Evolutionary conservation across 2,329 filamentous ascomycete species (phyloP).

Genomic region (Hypomyces rosellus): DNA sequence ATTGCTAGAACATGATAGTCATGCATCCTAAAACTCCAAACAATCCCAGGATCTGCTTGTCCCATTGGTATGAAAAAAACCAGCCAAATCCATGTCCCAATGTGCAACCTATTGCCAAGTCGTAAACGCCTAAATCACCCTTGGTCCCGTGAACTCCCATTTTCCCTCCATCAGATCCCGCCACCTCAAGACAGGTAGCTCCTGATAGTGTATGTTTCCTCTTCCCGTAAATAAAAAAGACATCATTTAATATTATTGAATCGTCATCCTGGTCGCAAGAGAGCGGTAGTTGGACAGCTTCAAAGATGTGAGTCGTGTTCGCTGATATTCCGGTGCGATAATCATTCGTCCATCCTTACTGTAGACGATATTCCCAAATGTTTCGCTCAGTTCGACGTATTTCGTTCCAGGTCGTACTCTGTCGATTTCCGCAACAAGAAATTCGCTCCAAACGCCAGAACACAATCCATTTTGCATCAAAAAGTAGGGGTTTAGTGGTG

Average conservation of each 20-base stretch:
- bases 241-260: constrained; percentile 21
- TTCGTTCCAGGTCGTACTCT: constrained; percentile 50
- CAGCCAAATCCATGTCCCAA: neutral
- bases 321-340: constrained; percentile 49
- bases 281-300: constrained; percentile 53
- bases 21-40: constrained; percentile 22
- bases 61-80: constrained; percentile 12
- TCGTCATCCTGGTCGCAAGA: constrained; percentile 34
- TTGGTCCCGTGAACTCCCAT: neutral
- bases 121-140: constrained; percentile 2
- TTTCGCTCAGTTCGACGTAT: constrained; percentile 59
- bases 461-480: constrained; percentile 54
- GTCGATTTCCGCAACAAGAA: constrained; percentile 56
- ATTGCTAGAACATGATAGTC: constrained; percentile 12
- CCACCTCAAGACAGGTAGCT: neutral
- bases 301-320: constrained; percentile 46
- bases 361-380: constrained; percentile 53
- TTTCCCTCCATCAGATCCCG: neutral
- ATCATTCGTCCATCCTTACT: constrained; percentile 54
- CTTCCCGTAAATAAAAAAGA: neutral
- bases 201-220: neutral
- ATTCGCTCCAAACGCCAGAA: constrained; percentile 66
- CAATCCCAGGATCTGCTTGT: constrained; percentile 9
- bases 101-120: neutral
- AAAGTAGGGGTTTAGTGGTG: constrained; percentile 68